Base-by-base conservation (phyloP, 805 yeast genomes). In the Hanseniaspora opuntiae region DNA sequence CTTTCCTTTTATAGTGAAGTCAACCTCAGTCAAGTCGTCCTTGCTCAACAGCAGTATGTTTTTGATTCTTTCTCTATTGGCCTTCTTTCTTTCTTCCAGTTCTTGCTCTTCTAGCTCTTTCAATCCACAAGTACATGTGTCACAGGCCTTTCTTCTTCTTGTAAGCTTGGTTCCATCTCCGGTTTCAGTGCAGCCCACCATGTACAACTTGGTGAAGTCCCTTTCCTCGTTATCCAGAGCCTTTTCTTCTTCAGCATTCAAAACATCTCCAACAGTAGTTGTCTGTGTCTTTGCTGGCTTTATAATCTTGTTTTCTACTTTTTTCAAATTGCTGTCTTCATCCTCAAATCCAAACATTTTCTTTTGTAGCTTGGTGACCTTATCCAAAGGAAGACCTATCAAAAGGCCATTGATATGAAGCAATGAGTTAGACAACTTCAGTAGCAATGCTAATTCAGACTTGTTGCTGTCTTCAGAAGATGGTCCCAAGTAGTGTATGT, bases 111-210 rank as follows among this genome's bases (percentile, higher is more conserved):
- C 96, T 52, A 76, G 68, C 66, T 93, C 99, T 61, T 84, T 88
- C 58, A 93, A 74, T 7, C 99, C 99, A 72, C 99, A 93, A 0
- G 97, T 84, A 68, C 99, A 93, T 68, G 93, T 96, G 69, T 89
- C 93, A 72, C 99, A 93, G 0, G 99, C 98, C 69, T 82, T 87
- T 71, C 90, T 79, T 52, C 63, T 62, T 44, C 62, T 60, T 10
- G 62, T 61, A 7, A 51, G 57, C 61, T 63, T 50, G 63, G 58
- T 52, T 60, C 64, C 37, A 63, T 65, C 51, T 61, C 61, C 32
- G 62, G 59, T 60, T 62, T 58, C 17, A 66, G 65, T 47, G 64
- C 60, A 19, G 28, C 54, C 25, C 44, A 46, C 32, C 58, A 51
- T 51, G 35, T 51, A 51, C 32, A 37, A 7, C 35, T 51, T 51